Evolutionary conservation across 2,329 filamentous ascomycete genomes (phyloP).

Genomic region (Ambrosiella xylebori): DNA sequence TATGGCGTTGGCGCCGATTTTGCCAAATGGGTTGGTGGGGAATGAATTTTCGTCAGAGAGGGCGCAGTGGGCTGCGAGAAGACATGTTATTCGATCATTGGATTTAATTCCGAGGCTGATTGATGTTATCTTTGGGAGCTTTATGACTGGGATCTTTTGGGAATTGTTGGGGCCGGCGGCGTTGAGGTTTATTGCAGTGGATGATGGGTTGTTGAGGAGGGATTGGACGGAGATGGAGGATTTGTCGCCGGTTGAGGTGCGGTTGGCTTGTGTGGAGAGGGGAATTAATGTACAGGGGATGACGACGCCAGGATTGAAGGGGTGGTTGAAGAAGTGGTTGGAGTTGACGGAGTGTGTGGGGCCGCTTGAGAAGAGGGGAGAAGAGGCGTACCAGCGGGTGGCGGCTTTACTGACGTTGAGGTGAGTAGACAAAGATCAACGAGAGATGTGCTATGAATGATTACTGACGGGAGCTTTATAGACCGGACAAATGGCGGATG

Average conservation of each 20-base stretch:
- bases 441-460: background rate
- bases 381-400: conserved; percentile 24
- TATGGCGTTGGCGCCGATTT: conserved; percentile 22
- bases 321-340: conserved; percentile 31
- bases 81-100: conserved; percentile 27
- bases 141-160: conserved; percentile 35
- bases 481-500: conserved; percentile 1
- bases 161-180: conserved; percentile 32
- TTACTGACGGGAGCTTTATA: background rate
- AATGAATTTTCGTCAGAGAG: background rate
- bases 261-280: conserved; percentile 53
- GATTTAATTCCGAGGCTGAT: conserved; percentile 30
- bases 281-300: conserved; percentile 41
- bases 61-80: conserved; percentile 15
- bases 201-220: conserved; percentile 50
- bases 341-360: conserved; percentile 25
- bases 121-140: conserved; percentile 32
- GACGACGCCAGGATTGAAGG: conserved; percentile 38
- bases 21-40: conserved; percentile 21
- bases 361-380: conserved; percentile 6
- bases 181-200: conserved; percentile 47
- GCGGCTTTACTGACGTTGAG: conserved; percentile 25
- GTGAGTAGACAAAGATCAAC: conserved; percentile 18
- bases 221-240: conserved; percentile 40
- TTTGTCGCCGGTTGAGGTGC: conserved; percentile 46